Percentiles rank a stretch among this genome's conserved stretches.
These are phyloP conservation scores for Ophiobolus disseminans DNA, from an alignment of 2,329 filamentous ascomycete species.

Conservation along the genomic window DNA sequence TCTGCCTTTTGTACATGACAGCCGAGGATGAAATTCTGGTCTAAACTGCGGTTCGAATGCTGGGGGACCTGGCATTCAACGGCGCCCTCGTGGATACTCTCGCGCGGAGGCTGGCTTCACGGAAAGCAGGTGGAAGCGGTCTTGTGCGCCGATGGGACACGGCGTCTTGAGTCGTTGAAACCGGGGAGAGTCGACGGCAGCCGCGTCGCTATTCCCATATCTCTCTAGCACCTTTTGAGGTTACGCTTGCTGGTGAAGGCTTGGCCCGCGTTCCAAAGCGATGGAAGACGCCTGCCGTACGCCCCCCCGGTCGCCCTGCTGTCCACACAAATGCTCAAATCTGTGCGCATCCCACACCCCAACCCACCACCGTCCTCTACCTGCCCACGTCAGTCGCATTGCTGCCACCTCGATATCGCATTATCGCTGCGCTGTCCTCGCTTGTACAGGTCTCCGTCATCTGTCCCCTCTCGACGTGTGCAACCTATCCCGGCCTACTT, in stretches of 20 bases:
- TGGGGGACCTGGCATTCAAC: constrained; percentile 22
- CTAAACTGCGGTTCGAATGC: constrained; percentile 23
- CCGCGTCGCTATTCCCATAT: constrained; percentile 22
- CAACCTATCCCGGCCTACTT: constrained; percentile 28
- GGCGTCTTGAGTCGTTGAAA: constrained; percentile 24
- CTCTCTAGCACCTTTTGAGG: constrained; percentile 11
- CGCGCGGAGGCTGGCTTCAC: constrained; percentile 5
- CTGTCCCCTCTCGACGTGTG: constrained; percentile 20
- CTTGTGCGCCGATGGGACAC: constrained; percentile 26
- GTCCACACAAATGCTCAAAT: constrained; percentile 33
- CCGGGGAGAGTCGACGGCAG: constrained; percentile 26
- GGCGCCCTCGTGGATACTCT: constrained; percentile 18
- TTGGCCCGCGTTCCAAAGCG: constrained; percentile 27
- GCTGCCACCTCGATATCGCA: constrained; percentile 20
- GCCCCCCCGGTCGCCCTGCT: constrained; percentile 25
- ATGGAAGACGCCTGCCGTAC: constrained; percentile 25
- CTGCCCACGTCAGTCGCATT: constrained; percentile 31
- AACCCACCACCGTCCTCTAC: constrained; percentile 25
- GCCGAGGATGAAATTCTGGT: constrained; percentile 14
- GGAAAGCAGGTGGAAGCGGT: constrained; percentile 14
- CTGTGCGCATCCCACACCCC: constrained; percentile 29
- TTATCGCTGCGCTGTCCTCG: constrained; percentile 24
- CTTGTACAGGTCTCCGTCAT: constrained; percentile 6
- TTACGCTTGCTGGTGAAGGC: constrained; percentile 25
- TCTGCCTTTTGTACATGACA: constrained; percentile 15